Base-by-base conservation (phyloP, 2,329 filamentous ascomycete species). In the Pseudonectria buxi region DNA sequence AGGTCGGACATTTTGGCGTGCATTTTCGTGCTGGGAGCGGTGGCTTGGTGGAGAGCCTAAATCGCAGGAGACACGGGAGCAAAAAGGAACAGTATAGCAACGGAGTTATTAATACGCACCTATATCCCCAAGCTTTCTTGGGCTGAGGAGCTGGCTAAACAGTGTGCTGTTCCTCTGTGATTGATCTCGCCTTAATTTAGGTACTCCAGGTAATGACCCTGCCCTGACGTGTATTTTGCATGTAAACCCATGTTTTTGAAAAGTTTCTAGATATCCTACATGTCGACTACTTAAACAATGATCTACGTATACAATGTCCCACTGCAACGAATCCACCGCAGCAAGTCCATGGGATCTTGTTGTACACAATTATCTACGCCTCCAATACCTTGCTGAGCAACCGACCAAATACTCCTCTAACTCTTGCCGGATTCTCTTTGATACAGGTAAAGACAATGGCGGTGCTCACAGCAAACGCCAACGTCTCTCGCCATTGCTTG, bases 1-100 rank as follows among this genome's bases (percentile, higher is more conserved):
- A 72, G 81, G 53, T 71, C 71, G 24, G 84, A 90, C 57, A 78
- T 84, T n/a, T 67, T 88, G 65, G 76, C 83, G 2, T 78, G 83
- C 40, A 72, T 89, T 7, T 90, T 89, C 60, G 81, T 89, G 33
- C 58, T 90, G 43, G 84, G 83, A 10, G 67, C 71, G 9, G 69
- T 63, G 41, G 61, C 64, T 26, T 76, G 72, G 71, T 47, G 50
- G 26, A 55, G 50, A 30, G 46, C 50, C 28, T 61, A 32, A 46
- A 11, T 10, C 6, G 26, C 10, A 12, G 6, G 10, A 14, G 11
- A 14, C 11, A n/a, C 4, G 9, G 18, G 18, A 9, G 9, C 18
- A 22, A 32, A 27, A 24, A 7, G 14, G 6, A 14, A 14, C 10
- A n/a, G 9, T 5, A 14, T 14, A 24, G 32, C 1, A 3, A 27